Evolutionary conservation across 352 stramenopile species (phyloP).

Genomic region (Phytopythium vexans): DNA sequence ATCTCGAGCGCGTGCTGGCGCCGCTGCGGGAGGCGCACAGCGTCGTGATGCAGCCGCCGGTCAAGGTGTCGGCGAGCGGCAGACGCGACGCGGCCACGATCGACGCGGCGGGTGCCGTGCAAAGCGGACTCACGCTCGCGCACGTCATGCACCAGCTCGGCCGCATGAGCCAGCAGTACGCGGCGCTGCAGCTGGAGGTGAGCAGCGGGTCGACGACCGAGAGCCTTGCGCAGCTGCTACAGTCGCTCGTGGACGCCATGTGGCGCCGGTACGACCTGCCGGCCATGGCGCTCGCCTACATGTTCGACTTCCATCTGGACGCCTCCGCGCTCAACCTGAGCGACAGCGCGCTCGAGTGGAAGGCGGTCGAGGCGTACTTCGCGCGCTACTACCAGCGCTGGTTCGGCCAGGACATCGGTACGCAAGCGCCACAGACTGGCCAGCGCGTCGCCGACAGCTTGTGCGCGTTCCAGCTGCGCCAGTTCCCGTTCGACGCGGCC

Average conservation of each 20-base stretch:
- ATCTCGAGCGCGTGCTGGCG: conserved; percentile 40
- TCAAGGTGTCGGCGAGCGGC: conserved; percentile 9
- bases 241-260: conserved; percentile 47
- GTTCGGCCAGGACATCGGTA: conserved; percentile 30
- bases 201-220: conserved; percentile 11
- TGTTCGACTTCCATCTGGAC: conserved; percentile 81
- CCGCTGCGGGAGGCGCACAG: conserved; percentile 61
- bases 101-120: conserved; percentile 24
- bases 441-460: conserved; percentile 49
- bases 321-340: conserved; percentile 47
- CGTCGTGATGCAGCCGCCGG: conserved; percentile 43
- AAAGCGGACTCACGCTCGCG: conserved; percentile 52
- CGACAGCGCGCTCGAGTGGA: conserved; percentile 44
- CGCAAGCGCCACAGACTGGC: conserved; percentile 6
- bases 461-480: conserved; percentile 53
- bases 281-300: conserved; percentile 67
- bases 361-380: conserved; percentile 58
- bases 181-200: conserved; percentile 16
- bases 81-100: conserved; percentile 22
- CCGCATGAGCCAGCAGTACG: conserved; percentile 71
- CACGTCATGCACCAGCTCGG: conserved; percentile 80
- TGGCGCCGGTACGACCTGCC: conserved; percentile 77
- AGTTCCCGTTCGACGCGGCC: conserved; percentile 71
- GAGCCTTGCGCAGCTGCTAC: conserved; percentile 40
- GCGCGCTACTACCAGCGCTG: conserved; percentile 64